Evolutionary conservation across 2,329 filamentous ascomycete genomes (phyloP).

Genomic region (Ascochyta lentis): DNA sequence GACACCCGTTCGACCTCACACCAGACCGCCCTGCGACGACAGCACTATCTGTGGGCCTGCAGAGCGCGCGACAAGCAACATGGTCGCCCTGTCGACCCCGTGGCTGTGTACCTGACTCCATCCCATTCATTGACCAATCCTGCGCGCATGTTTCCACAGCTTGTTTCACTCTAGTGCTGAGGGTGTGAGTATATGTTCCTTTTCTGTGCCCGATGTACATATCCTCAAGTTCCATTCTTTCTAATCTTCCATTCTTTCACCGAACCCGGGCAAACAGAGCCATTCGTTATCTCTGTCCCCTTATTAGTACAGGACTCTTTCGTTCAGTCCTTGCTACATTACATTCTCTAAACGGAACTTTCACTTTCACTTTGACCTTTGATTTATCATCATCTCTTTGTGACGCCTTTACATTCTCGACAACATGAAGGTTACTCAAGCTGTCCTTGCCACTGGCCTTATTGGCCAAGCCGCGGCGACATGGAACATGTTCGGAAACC

Average conservation of each 20-base stretch:
- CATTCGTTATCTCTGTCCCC: constrained; percentile 49
- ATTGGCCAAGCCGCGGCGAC: constrained; percentile 54
- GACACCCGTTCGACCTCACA: constrained; percentile 22
- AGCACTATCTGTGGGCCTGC: constrained; percentile 20
- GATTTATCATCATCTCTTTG: constrained; percentile 7
- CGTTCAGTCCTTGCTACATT: constrained; percentile 27
- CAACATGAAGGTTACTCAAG: constrained; percentile 53
- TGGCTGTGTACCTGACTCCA: constrained; percentile 37
- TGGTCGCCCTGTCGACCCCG: constrained; percentile 25
- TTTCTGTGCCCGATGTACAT: constrained; percentile 25
- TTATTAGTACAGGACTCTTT: constrained; percentile 37
- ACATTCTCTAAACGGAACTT: constrained; percentile 33
- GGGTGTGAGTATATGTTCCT: constrained; percentile 35
- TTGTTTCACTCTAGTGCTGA: constrained; percentile 24
- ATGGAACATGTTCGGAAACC: constrained; percentile 58
- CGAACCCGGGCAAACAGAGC: constrained; percentile 39
- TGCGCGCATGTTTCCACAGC: constrained; percentile 30
- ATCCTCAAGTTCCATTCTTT: constrained; percentile 17
- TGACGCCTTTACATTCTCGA: not conserved
- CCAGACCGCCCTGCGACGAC: constrained; percentile 4
- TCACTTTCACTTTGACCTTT: constrained; percentile 19
- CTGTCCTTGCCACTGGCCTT: constrained; percentile 56
- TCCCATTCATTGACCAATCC: constrained; percentile 23
- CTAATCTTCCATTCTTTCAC: constrained; percentile 16
- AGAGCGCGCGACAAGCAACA: constrained; percentile 43